Conservation (phyloP, 441 rosid genomes). For the Biscutella auriculata region DNA sequence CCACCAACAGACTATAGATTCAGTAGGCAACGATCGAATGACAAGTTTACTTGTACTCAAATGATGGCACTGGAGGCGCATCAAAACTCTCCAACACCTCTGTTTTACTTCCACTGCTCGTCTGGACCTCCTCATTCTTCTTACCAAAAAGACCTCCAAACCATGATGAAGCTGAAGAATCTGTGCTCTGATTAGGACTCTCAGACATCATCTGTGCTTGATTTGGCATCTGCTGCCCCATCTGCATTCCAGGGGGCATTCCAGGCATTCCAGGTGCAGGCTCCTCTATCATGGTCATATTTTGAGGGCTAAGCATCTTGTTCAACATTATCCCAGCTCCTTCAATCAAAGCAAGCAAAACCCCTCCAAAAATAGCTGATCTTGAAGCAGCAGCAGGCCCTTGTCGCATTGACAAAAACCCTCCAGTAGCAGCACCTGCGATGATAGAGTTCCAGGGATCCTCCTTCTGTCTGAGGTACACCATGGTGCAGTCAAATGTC, state of each 20-base stretch:
- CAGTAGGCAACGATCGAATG: background rate
- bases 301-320: constrained; percentile 33
- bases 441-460: constrained; percentile 74
- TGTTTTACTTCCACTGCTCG: constrained; percentile 18
- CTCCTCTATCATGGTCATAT: constrained; percentile 33
- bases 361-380: constrained; percentile 46
- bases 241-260: constrained; percentile 22
- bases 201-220: constrained; percentile 26
- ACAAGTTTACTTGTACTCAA: constrained; percentile 23
- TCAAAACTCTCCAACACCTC: constrained; percentile 28
- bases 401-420: constrained; percentile 56
- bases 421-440: constrained; percentile 71
- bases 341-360: constrained; percentile 53
- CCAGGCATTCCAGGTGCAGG: constrained; percentile 26
- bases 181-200: constrained; percentile 11
- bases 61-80: constrained; percentile 27
- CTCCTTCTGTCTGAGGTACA: constrained; percentile 57
- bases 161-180: constrained; percentile 32
- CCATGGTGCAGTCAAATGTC: constrained; percentile 56
- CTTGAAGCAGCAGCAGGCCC: constrained; percentile 38
- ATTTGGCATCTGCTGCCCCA: constrained; percentile 25
- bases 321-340: constrained; percentile 58
- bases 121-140: constrained; percentile 30
- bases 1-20: too few relatives aligned
- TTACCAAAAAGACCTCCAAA: constrained; percentile 42